These are phyloP conservation scores for Piloderma croceum DNA, from an alignment of 768 basidiomycete species.

Conservation along the genomic window DNA sequence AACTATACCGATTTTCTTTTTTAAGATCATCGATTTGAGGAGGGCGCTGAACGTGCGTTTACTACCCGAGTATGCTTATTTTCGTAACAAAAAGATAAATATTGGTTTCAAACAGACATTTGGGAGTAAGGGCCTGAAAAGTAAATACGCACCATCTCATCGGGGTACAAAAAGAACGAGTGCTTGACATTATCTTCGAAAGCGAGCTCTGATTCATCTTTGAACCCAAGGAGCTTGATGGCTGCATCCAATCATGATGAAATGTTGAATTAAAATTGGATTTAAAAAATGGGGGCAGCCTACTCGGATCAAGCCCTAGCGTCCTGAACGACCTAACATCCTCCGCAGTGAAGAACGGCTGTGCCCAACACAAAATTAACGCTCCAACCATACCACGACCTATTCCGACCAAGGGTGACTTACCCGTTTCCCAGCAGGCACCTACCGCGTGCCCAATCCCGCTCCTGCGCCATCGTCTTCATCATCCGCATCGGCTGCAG, in stretches of 20 bases:
- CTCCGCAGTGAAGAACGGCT: constrained; percentile 84
- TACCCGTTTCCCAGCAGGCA: too few species aligned
- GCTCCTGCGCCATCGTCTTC: not conserved
- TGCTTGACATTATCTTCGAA: constrained; percentile 94
- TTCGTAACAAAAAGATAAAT: not conserved
- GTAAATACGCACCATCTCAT: constrained; percentile 62
- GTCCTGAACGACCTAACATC: constrained; percentile 81
- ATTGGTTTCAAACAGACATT: not conserved
- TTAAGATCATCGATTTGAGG: constrained; percentile 74
- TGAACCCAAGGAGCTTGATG: constrained; percentile 91
- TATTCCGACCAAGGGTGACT: too few species aligned
- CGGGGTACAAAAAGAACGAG: constrained; percentile 85
- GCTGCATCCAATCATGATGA: constrained; percentile 34
- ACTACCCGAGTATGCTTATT: constrained; percentile 66
- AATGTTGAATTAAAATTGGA: not conserved
- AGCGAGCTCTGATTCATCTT: constrained; percentile 56
- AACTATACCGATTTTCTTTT: constrained; percentile 78
- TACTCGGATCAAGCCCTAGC: constrained; percentile 71
- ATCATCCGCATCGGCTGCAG: not conserved
- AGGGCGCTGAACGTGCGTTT: constrained; percentile 89
- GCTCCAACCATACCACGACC: too few species aligned
- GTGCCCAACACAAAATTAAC: too few species aligned
- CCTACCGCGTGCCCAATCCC: not conserved
- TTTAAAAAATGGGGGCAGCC: constrained; percentile 9
- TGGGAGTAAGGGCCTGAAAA: not conserved